phyloP scores from a whole-genome alignment of 371 early-diverging fungal species.

The Antonospora locustae region DNA sequence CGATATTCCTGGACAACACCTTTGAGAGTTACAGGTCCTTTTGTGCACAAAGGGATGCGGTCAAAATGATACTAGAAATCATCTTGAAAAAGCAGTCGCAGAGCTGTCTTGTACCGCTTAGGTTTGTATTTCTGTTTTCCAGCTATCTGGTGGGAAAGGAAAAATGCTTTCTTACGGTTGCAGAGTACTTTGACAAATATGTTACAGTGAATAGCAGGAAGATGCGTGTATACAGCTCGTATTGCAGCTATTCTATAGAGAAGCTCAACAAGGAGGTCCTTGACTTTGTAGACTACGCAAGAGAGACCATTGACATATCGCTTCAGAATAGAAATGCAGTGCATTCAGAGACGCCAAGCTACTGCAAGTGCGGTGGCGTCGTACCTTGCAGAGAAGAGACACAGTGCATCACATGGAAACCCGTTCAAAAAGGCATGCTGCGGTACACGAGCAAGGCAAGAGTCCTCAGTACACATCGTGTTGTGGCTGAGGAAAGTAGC shows the following conservation, averaged over 20 bases:
- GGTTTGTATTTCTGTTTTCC: constrained; percentile 6
- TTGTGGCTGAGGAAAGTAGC: too few relatives aligned
- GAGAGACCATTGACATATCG: too few relatives aligned
- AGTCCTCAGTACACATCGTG: too few relatives aligned
- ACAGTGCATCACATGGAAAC: background rate
- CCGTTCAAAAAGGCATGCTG: too few relatives aligned
- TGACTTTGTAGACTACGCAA: background rate
- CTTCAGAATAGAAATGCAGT: too few relatives aligned
- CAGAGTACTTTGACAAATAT: constrained; percentile 11
- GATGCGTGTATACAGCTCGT: constrained; percentile 11
- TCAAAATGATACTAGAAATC: constrained; percentile 4
- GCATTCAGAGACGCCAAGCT: background rate
- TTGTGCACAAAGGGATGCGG: constrained; percentile 5
- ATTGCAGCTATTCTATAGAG: background rate
- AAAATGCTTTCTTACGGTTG: constrained; percentile 16
- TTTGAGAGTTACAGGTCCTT: constrained; percentile 11
- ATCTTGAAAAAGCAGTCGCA: background rate
- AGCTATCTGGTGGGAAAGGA: constrained; percentile 29
- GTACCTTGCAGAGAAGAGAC: too few relatives aligned
- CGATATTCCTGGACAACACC: constrained; percentile 25
- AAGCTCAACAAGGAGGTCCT: constrained; percentile 11
- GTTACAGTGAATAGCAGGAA: constrained; percentile 6
- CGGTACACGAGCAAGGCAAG: too few relatives aligned
- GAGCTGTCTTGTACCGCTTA: constrained; percentile 8
- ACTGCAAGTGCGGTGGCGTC: background rate